A percentile compares a stretch with the other conserved stretches of the same genome.
These are phyloP conservation scores for Cryptomeria japonica DNA, from an alignment of 75 land plant genomes.

Conservation along the genomic window DNA sequence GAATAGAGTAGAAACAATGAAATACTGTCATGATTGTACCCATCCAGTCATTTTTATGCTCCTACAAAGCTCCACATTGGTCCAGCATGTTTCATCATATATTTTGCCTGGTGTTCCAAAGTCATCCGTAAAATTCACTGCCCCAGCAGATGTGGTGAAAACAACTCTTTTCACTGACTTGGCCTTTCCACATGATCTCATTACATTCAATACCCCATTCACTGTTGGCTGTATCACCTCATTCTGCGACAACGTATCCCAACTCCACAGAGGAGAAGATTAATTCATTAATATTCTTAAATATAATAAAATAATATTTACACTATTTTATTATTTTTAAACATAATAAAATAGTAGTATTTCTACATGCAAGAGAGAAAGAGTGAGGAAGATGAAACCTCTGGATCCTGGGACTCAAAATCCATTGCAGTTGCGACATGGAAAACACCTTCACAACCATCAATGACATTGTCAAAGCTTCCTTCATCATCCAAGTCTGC, in stretches of 20 bases:
- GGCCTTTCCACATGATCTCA: slow-evolving; percentile 61
- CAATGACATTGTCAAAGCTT: slow-evolving; percentile 13
- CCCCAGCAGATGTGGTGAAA: slow-evolving; percentile 69
- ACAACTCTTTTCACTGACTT: slow-evolving; percentile 63
- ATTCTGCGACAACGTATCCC: slow-evolving; percentile 24
- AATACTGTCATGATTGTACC: slow-evolving; percentile 24
- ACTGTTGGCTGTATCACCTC: slow-evolving; percentile 63
- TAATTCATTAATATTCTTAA: too few relatives aligned
- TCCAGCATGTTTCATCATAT: slow-evolving; percentile 56
- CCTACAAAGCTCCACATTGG: slow-evolving; percentile 41
- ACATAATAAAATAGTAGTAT: too few relatives aligned
- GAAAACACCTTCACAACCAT: slow-evolving; percentile 22
- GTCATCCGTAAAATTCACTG: slow-evolving; percentile 39
- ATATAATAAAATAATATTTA: too few relatives aligned
- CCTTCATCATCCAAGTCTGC: slow-evolving; percentile 20
- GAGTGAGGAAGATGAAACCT: slow-evolving; percentile 8
- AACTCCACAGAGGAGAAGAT: too few relatives aligned
- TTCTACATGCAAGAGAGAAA: too few relatives aligned
- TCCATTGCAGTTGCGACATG: slow-evolving; percentile 16
- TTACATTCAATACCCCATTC: slow-evolving; percentile 56
- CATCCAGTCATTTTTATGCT: slow-evolving; percentile 17
- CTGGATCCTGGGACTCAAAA: slow-evolving; percentile 14
- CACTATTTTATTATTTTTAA: too few relatives aligned
- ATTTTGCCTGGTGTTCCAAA: slow-evolving; percentile 13
- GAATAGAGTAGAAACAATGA: neutral